These are phyloP conservation scores for Parietaria judaica DNA, from an alignment of 306 rosid genomes.

Conservation along the genomic window DNA sequence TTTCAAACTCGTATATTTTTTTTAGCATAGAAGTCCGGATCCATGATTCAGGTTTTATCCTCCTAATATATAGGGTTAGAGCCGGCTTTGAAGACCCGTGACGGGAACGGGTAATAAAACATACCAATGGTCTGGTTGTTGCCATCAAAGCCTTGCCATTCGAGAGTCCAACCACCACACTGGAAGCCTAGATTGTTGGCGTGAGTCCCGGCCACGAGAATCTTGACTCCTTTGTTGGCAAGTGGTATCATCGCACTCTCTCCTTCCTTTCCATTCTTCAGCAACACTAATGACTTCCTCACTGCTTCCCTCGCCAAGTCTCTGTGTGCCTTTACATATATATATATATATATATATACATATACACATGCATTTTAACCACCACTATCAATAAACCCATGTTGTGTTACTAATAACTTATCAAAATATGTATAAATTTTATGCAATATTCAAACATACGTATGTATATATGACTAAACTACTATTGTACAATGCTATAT, in stretches of 20 bases:
- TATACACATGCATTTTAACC: too few relatives aligned
- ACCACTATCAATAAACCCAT: too few relatives aligned
- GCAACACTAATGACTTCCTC: conserved; percentile 16
- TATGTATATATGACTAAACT: background rate
- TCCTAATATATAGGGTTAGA: too few relatives aligned
- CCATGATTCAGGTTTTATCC: too few relatives aligned
- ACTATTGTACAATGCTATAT: too few relatives aligned
- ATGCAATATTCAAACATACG: background rate
- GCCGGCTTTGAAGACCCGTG: background rate
- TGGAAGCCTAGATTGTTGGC: conserved; percentile 21
- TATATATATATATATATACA: background rate
- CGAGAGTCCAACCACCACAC: conserved; percentile 23
- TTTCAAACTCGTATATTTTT: too few relatives aligned
- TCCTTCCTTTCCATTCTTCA: conserved; percentile 13
- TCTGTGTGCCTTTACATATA: conserved; percentile 11
- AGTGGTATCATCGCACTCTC: conserved; percentile 15
- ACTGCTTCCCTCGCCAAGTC: conserved; percentile 25
- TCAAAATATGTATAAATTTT: too few relatives aligned
- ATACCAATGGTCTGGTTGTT: conserved; percentile 6
- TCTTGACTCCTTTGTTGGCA: conserved; percentile 9
- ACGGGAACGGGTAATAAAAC: background rate
- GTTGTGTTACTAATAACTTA: background rate
- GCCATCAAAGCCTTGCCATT: conserved; percentile 21
- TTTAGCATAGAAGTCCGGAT: too few relatives aligned
- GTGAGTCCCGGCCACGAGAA: conserved; percentile 21